Evolutionary conservation across 768 basidiomycete species (phyloP), one percentile per base, ranked within the genome.

Genomic region (Rhizopogon vinicolor): DNA sequence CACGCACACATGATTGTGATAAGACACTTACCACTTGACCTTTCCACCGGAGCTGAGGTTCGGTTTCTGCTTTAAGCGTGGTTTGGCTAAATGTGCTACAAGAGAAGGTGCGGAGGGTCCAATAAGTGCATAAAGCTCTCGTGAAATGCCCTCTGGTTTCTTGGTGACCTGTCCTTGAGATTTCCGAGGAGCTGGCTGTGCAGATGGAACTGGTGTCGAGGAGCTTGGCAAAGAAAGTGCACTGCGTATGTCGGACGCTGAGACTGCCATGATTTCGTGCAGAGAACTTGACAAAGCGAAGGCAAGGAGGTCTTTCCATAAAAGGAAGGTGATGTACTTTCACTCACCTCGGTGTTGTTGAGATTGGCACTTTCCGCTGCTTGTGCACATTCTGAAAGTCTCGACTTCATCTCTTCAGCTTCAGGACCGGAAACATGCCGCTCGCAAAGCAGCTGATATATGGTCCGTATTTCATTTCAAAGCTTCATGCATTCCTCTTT

Each of bases 51-150:
- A 78, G 42, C 85, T 85, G 22, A 90, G 74, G 58, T 85, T 88
- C 3, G 92, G 91, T 60, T 91, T 89, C 70, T 93, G 89, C 66
- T 94, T 94, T 55, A 95, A 80, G 53, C 86, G 84, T 37, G 91
- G 90, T 67, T 91, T 90, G 28, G 87, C 79, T 56, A 87, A 79
- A 62, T 90, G 86, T 35, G 89, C 82, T 0, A 86, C 87, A 48
- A 98, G 79, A 2, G 89, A 85, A 0, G 96, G 94, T 10, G 89
- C 89, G 46, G 91, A 89, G 57, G 92, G 86, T n/a, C 96, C 96
- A 60, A 99, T 98, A 56, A 99, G 83, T 1, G 90, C 86, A 73
- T 90, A 98, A 2, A 99, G 79, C 70, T 98, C 95, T 61, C 94
- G 79, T 0, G 93, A 88, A 57, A 98, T 94, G 18, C 96, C 95